Evolutionary conservation across 2,329 filamentous ascomycete species (phyloP), one percentile per base, ranked within the genome.

Genomic region (Pseudocercospora ulei): DNA sequence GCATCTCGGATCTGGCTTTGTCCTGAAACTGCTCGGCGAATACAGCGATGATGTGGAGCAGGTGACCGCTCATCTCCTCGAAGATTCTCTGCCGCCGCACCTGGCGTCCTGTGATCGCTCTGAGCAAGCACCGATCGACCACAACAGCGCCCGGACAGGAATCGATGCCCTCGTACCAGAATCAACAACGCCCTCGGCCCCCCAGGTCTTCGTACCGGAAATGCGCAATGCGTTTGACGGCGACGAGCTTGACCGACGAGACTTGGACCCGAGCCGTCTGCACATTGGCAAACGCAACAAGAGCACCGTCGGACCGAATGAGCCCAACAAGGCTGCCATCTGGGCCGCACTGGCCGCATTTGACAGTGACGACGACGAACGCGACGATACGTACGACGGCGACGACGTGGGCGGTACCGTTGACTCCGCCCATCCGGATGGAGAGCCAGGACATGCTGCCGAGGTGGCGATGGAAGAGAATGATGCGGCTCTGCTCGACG

Each of bases 301-400:
- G 23, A 46, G 31, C 24, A 39, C 36, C 12, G 45, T 35, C 25
- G 67, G 69, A n/a, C 82, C 88, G 55, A 72, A 76, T 33, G 76
- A 78, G 3, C 75, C 80, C 1, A 78, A 78, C 53, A 94, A 92
- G 64, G 83, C 85, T 0, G 80, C 85, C 7, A 94, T 95, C 51
- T 66, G 94, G 14, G 83, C 87, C 2, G 88, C 88, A 0, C 73
- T 96, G 2, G 84, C 85, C 9, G 73, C 80, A 0, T 95, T 96
- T 51, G 87, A 96, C 63, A 80, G 80, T 0, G 88, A 96, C 53
- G 90, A 96, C 50, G 90, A 98, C 59, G 90, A 98, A 64, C 76
- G 86, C 22, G 90, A 98, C 60, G 90, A 98, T 59, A 96, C 88
- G 0, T 98, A 98, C 57, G 90, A 98, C 54, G 76, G 80, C 1